Percentiles rank a stretch among this genome's conserved stretches.
Evolutionary conservation across 2,329 filamentous ascomycete species (phyloP).

Genomic region (Botrytis tulipae): DNA sequence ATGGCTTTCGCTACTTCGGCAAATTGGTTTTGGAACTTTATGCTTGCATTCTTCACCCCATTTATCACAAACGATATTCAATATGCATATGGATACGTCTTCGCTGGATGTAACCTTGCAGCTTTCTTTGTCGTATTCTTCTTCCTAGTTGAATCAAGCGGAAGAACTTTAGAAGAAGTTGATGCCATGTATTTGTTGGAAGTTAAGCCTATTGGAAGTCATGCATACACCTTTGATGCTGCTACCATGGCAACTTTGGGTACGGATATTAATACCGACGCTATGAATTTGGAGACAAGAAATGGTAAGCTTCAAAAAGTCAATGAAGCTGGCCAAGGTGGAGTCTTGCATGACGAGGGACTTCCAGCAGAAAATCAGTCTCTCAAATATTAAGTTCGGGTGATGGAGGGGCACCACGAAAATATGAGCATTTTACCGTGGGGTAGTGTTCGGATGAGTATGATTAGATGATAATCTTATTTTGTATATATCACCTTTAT

Average conservation of each 20-base stretch:
- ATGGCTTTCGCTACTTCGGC: slow-evolving; percentile 60
- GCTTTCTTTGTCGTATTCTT: slow-evolving; percentile 69
- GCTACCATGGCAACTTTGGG: neutral
- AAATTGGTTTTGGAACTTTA: slow-evolving; percentile 73
- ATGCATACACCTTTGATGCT: slow-evolving; percentile 8
- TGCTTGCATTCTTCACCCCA: slow-evolving; percentile 74
- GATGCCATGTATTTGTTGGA: slow-evolving; percentile 34
- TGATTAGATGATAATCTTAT: neutral
- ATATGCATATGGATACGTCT: slow-evolving; percentile 71
- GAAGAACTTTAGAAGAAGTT: slow-evolving; percentile 31
- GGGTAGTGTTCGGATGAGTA: neutral
- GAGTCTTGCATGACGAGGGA: slow-evolving; percentile 16
- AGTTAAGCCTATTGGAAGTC: slow-evolving; percentile 40
- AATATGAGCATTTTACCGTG: neutral
- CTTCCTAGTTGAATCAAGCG: slow-evolving; percentile 67
- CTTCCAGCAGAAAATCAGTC: neutral
- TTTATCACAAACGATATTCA: slow-evolving; percentile 72
- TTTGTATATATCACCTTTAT: neutral
- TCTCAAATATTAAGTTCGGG: neutral
- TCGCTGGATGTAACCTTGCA: slow-evolving; percentile 67
- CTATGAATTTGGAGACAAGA: slow-evolving; percentile 14
- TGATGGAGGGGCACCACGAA: neutral
- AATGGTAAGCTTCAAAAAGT: slow-evolving; percentile 11
- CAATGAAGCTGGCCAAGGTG: slow-evolving; percentile 6
- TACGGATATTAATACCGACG: slow-evolving; percentile 11